A percentile compares a stretch with the other conserved stretches of the same genome.
Evolutionary conservation across 1,284 basidiomycete species (phyloP).

Genomic region (Apiotrichum gracile): DNA sequence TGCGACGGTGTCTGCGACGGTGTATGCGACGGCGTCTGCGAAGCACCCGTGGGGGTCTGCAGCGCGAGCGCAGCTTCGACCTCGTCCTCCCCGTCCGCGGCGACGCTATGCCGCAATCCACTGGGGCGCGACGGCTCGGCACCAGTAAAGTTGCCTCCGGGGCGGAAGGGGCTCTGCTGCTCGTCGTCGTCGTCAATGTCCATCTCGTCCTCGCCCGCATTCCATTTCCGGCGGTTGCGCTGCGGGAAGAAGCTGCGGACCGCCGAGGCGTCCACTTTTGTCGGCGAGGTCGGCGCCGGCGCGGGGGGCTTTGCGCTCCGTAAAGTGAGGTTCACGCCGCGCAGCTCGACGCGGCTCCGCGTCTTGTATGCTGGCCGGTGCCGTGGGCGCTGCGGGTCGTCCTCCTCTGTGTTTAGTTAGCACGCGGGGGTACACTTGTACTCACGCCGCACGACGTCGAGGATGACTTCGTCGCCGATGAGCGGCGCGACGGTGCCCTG

Average conservation of each 20-base stretch:
- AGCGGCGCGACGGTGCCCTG: constrained; percentile 35
- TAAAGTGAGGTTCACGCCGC: constrained; percentile 22
- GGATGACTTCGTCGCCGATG: constrained; percentile 44
- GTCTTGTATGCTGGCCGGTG: constrained; percentile 30
- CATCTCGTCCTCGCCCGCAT: not conserved
- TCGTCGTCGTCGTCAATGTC: not conserved
- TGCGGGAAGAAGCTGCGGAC: constrained; percentile 13
- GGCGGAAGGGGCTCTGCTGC: not conserved
- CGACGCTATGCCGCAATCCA: not conserved
- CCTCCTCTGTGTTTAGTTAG: constrained; percentile 19
- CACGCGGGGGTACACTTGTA: not conserved
- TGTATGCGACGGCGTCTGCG: not conserved
- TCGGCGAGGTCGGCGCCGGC: not conserved
- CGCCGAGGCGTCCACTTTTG: not conserved
- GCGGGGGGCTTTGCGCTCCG: not conserved
- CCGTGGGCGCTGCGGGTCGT: constrained; percentile 25
- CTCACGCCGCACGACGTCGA: constrained; percentile 36
- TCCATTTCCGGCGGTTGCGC: not conserved
- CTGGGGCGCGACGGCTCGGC: not conserved
- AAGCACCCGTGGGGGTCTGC: not conserved
- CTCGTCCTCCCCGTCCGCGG: not conserved
- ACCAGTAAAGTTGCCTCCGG: not conserved
- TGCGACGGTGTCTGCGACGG: not conserved
- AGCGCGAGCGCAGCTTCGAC: not conserved
- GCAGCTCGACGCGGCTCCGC: constrained; percentile 29